Base-by-base conservation (phyloP, 2,329 filamentous ascomycete genomes). In the Tympanopsis confertula region DNA sequence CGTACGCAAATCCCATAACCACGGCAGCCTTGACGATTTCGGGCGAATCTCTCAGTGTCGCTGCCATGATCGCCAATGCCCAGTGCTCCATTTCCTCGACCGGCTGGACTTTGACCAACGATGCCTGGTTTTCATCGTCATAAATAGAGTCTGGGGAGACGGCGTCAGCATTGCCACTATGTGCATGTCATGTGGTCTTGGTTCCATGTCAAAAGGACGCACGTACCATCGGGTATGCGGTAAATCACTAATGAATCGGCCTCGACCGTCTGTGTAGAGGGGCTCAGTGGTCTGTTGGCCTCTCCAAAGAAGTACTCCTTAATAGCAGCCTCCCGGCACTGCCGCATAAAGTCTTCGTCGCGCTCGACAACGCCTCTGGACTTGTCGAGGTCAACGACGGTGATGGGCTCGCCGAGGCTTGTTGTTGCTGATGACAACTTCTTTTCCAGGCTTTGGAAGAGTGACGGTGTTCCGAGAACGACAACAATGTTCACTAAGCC, bases 251-350 rank as follows among this genome's bases (percentile, higher is more conserved):
- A 56, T 5, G 78, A 74, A 41, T 77, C 69, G 53, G 87, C 91
- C 44, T 86, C 80, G 4, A 94, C 75, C 41, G 83, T 82, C 50
- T 94, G 86, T 5, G 86, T 93, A 49, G 88, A 83, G 0, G 91
- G 91, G 35, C 84, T 91, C 2, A 98, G 66, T 0, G 85, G 82
- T 41, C 82, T 74, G 43, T 76, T 78, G 1, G 71, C 61, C 44
- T 84, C 82, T 7, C 91, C 91, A 54, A 95, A 98, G 63, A 98
- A 98, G 59, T 98, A 98, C 48, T 88, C 82, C 46, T 83, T 82
- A 38, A 95, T 87, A 37, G 83, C 74, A 1, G 82, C 74, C 50
- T 93, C 84, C 33, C 83, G 74, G 4, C 75, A 62, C 13, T 77
- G 69, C 49, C 85, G 82, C 68, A 88, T 76, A 55, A 86, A 93